Conservation (phyloP, 352 stramenopile species). For the Phytophthora citricola region DNA sequence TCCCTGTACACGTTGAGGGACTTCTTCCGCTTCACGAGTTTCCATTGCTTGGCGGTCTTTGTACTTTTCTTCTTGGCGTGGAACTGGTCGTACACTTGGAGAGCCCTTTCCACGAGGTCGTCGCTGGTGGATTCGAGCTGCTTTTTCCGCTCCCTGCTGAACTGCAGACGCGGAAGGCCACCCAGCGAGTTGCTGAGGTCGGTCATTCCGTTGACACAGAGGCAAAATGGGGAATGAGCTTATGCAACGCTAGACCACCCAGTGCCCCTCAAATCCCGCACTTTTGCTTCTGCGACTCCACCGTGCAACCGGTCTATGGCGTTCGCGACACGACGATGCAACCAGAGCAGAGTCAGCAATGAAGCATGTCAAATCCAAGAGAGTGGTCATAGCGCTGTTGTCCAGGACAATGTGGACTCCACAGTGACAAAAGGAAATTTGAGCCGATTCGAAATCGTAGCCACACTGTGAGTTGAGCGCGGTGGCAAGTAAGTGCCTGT, state of each 20-base stretch:
- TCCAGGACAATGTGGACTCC: not conserved
- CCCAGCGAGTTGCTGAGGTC: constrained; percentile 22
- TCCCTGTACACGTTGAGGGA: constrained; percentile 66
- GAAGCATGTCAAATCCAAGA: constrained; percentile 21
- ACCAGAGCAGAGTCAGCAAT: constrained; percentile 21
- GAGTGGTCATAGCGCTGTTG: constrained; percentile 3
- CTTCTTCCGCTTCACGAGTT: constrained; percentile 62
- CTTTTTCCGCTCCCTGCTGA: constrained; percentile 41
- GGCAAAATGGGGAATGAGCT: constrained; percentile 28
- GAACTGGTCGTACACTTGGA: constrained; percentile 64
- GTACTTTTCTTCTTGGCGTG: constrained; percentile 39
- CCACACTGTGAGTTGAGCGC: not conserved
- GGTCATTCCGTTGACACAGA: constrained; percentile 20
- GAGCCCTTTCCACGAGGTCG: constrained; percentile 63
- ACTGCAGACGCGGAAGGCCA: constrained; percentile 45
- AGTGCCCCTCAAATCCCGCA: constrained; percentile 27
- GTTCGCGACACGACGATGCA: constrained; percentile 20
- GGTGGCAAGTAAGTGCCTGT: not conserved
- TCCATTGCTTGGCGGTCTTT: constrained; percentile 50
- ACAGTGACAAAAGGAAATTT: not conserved
- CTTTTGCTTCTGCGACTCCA: constrained; percentile 18
- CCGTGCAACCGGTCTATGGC: constrained; percentile 23
- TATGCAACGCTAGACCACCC: constrained; percentile 28
- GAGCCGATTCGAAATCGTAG: not conserved
- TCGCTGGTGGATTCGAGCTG: constrained; percentile 60